Evolutionary conservation across 1,284 basidiomycete genomes (phyloP).

Genomic region (Ustilago shanxiensis): DNA sequence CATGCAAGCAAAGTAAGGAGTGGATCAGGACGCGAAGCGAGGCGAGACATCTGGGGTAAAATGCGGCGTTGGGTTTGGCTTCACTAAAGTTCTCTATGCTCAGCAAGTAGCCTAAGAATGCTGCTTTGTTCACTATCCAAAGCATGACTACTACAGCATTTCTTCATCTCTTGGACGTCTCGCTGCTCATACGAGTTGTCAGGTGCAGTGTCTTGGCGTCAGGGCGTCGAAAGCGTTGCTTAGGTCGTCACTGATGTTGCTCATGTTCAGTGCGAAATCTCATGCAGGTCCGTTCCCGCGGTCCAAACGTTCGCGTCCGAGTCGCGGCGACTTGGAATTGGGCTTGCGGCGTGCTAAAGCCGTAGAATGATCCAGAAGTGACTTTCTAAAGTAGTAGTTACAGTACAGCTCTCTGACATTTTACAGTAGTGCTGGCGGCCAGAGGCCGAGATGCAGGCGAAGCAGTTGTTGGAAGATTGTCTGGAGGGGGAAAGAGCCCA

Average conservation of each 20-base stretch:
- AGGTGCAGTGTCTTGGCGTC: neutral
- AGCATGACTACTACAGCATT: no score
- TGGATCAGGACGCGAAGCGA: neutral
- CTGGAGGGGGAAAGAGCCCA: neutral
- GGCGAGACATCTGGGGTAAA: conserved; percentile 4
- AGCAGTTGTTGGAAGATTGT: neutral
- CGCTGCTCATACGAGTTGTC: neutral
- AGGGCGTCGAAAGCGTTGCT: neutral
- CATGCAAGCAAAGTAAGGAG: neutral
- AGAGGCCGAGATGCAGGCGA: conserved; percentile 2
- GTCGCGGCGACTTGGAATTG: neutral
- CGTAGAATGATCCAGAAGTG: neutral
- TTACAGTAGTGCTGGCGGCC: neutral
- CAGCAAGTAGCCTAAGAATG: no score
- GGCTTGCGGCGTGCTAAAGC: neutral
- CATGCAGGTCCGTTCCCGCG: neutral
- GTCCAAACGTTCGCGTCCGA: neutral
- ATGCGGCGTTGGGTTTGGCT: neutral
- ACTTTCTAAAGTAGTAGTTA: no score
- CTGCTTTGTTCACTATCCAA: no score
- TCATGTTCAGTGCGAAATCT: neutral
- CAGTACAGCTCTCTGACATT: no score
- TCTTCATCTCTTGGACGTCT: neutral
- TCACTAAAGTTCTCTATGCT: no score
- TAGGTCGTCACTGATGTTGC: neutral